Base-by-base conservation (phyloP, 768 basidiomycete genomes). In the Lentinus tigrinus region DNA sequence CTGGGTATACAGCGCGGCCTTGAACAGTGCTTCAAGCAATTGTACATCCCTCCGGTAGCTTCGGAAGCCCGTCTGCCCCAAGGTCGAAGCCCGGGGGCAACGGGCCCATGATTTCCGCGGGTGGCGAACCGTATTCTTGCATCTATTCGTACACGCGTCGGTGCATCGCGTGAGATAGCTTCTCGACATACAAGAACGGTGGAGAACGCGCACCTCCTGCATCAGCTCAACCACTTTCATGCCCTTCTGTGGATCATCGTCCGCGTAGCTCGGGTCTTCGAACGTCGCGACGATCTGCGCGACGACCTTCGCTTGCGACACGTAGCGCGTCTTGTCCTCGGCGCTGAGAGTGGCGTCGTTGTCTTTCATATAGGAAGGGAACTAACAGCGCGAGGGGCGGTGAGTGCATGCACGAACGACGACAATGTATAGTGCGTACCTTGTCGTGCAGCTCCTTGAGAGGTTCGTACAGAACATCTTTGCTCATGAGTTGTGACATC, bases 401-500 rank as follows among this genome's bases (percentile, higher is more conserved):
- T 8, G 17, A 38, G 37, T 38, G 37, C 8, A 17, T 38, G 37
- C 37, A 17, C 9, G 1, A 16, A 24, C 16, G 38, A 39, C 37
- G 28, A 23, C 3, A 26, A 46, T n/a, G 37, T 43, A 48, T 28
- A 27, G 36, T 21, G 63, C 78, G 31, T 60, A 88, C 91, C 69
- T 88, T 87, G 16, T 86, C 83, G 16, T 78, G 73, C 21, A 96
- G 72, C 67, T 96, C 93, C 63, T 89, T 91, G 56, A 95, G 68
- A 0, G 94, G 93, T 44, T 93, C 91, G 63, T 94, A 88, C n/a
- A 95, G 73, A 3, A 93, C 77, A 0, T 92, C 89, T 66, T 91
- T 89, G 74, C 81, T 83, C 85, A 93, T 86, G 24, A 93, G 77
- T 70, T 88, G 83, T 21, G 79, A 74, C 90, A 93, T 91, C 83